Percentiles rank a stretch among this genome's conserved stretches.
phyloP scores from a whole-genome alignment of 2,329 filamentous ascomycete genomes.

The Ambrosiella xylebori region DNA sequence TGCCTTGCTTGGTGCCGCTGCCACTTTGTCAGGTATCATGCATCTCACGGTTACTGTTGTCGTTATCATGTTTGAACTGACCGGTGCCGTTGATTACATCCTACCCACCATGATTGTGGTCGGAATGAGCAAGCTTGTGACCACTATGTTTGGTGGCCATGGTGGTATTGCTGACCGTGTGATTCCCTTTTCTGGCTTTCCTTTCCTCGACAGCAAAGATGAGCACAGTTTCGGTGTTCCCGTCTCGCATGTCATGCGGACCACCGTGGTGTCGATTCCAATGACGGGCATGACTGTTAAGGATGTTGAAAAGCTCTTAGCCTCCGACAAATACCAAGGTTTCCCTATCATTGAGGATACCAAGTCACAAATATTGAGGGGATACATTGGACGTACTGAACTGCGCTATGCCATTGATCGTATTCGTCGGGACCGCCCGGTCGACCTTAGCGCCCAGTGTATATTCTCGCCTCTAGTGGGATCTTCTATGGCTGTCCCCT shows the following conservation, averaged over 20 bases:
- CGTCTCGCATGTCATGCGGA: conserved; percentile 78
- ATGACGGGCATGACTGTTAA: conserved; percentile 55
- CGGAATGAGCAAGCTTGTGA: conserved; percentile 85
- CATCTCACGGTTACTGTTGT: conserved; percentile 93
- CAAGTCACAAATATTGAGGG: conserved; percentile 54
- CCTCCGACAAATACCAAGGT: conserved; percentile 70
- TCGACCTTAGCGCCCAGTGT: conserved; percentile 55
- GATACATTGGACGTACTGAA: conserved; percentile 87
- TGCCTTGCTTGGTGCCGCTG: conserved; percentile 82
- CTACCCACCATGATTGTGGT: conserved; percentile 98
- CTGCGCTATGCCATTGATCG: conserved; percentile 78
- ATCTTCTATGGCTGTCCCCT: neutral
- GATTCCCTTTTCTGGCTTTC: conserved; percentile 98
- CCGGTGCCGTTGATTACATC: conserved; percentile 92
- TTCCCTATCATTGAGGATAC: conserved; percentile 77
- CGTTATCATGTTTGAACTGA: conserved; percentile 98
- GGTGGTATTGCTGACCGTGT: conserved; percentile 94
- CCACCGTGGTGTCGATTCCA: conserved; percentile 55
- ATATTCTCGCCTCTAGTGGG: conserved; percentile 42
- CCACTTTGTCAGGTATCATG: conserved; percentile 90
- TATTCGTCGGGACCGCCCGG: conserved; percentile 48
- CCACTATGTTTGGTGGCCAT: conserved; percentile 68
- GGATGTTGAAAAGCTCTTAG: conserved; percentile 60
- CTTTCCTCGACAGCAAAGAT: conserved; percentile 92
- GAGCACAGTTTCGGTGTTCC: conserved; percentile 93